A percentile compares a stretch with the other conserved stretches of the same genome.
phyloP scores from a whole-genome alignment of 2,329 filamentous ascomycete species.

The Trichoderma simmonsii region DNA sequence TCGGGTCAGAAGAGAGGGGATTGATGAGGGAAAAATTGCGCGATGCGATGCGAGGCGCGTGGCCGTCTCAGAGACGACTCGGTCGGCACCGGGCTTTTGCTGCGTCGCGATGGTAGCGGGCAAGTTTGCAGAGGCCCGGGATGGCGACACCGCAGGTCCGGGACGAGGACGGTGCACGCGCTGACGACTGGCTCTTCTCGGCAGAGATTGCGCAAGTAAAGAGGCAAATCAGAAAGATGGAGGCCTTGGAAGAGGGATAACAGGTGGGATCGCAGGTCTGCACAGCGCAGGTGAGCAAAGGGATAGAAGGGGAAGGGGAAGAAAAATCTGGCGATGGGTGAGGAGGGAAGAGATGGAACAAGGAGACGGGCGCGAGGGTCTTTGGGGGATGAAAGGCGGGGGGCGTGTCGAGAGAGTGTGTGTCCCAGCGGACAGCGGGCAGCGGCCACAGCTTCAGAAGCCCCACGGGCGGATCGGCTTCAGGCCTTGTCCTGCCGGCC shows the following conservation, averaged over 20 bases:
- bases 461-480: constrained; percentile 24
- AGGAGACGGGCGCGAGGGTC: constrained; percentile 15
- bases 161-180: constrained; percentile 17
- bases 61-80: background rate
- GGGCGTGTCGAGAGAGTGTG: constrained; percentile 16
- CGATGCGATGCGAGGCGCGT: background rate
- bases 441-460: constrained; percentile 20
- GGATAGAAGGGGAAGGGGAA: background rate
- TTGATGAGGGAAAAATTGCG: background rate
- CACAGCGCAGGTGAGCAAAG: background rate
- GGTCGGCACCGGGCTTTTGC: background rate
- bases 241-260: background rate
- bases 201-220: constrained; percentile 1
- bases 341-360: constrained; percentile 18
- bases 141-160: constrained; percentile 22
- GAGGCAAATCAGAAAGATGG: background rate
- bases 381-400: constrained; percentile 15
- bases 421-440: constrained; percentile 15
- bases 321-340: background rate
- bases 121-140: constrained; percentile 13
- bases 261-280: background rate
- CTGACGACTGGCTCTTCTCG: background rate
- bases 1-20: background rate
- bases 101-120: constrained; percentile 9
- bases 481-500: constrained; percentile 21